These are phyloP conservation scores for Chrysanthemum lavandulifolium DNA, from an alignment of 129 eudicot genomes.

Conservation along the genomic window DNA sequence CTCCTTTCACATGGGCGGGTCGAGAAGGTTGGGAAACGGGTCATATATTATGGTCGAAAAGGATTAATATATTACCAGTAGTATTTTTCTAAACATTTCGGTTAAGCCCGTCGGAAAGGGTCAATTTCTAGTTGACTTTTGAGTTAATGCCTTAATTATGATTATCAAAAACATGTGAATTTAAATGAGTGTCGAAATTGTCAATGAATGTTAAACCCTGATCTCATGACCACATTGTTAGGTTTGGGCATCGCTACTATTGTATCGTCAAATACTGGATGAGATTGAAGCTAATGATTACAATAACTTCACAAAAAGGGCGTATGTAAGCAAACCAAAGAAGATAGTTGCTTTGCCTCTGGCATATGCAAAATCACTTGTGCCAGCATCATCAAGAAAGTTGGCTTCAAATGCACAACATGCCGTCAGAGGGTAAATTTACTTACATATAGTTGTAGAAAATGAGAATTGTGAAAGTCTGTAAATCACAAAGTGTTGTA, in stretches of 20 bases:
- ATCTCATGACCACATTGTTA: slow-evolving; percentile 15
- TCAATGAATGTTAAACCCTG: not conserved
- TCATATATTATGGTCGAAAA: not conserved
- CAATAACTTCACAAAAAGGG: slow-evolving; percentile 90
- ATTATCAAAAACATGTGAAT: slow-evolving; percentile 1
- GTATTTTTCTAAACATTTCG: too few relatives aligned
- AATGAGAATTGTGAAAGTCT: slow-evolving; percentile 27
- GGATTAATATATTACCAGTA: not conserved
- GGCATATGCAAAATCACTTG: slow-evolving; percentile 78
- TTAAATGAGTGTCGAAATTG: not conserved
- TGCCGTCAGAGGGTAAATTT: slow-evolving; percentile 28
- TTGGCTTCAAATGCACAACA: slow-evolving; percentile 23
- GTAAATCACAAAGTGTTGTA: slow-evolving; percentile 32
- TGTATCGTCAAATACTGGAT: slow-evolving; percentile 82
- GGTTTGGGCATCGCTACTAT: slow-evolving; percentile 95
- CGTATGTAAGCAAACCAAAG: slow-evolving; percentile 84
- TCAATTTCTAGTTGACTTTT: not conserved
- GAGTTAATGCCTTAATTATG: too few relatives aligned
- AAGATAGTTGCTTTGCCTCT: slow-evolving; percentile 79
- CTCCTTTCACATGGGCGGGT: not conserved
- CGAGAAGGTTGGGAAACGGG: slow-evolving; percentile 8
- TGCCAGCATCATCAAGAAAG: slow-evolving; percentile 53
- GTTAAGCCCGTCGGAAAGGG: not conserved
- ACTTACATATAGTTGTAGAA: slow-evolving; percentile 34
- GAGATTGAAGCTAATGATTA: slow-evolving; percentile 96